A percentile compares a stretch with the other conserved stretches of the same genome.
Conservation (phyloP, 352 stramenopile species). For the Pythium brachiatum region DNA sequence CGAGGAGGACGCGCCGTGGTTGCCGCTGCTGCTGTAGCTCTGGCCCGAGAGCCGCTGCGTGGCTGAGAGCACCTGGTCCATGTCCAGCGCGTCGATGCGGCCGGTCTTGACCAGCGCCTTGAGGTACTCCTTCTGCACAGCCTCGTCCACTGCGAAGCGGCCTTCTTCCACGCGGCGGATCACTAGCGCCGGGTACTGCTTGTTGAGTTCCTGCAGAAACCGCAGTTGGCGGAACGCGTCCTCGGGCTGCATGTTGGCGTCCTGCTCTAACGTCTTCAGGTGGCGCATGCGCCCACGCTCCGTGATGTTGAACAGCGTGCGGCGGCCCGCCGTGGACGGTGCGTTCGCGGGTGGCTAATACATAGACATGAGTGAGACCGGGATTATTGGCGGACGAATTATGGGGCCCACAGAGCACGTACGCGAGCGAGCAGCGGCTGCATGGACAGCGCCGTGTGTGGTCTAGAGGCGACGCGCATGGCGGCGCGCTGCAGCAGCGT, state of each 20-base stretch:
- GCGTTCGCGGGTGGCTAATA: neutral
- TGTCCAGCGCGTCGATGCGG: conserved; percentile 77
- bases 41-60: conserved; percentile 30
- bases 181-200: conserved; percentile 79
- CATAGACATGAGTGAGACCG: neutral
- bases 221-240: conserved; percentile 76
- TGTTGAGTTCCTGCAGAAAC: conserved; percentile 87
- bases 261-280: conserved; percentile 81
- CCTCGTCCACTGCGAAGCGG: conserved; percentile 78
- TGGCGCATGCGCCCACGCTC: conserved; percentile 74
- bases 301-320: conserved; percentile 81
- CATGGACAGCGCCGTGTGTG: conserved; percentile 12
- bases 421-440: conserved; percentile 12
- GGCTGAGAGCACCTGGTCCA: conserved; percentile 48
- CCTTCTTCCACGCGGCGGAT: conserved; percentile 83
- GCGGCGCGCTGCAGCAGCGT: conserved; percentile 35
- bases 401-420: conserved; percentile 9
- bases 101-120: conserved; percentile 88
- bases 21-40: conserved; percentile 10
- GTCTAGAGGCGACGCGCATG: conserved; percentile 12
- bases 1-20: neutral
- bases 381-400: neutral
- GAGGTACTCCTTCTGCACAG: conserved; percentile 87
- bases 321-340: conserved; percentile 23
- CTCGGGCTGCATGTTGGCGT: conserved; percentile 72